These are phyloP conservation scores for Neofusicoccum laricinum DNA, from an alignment of 2,329 filamentous ascomycete genomes.

Conservation along the genomic window DNA sequence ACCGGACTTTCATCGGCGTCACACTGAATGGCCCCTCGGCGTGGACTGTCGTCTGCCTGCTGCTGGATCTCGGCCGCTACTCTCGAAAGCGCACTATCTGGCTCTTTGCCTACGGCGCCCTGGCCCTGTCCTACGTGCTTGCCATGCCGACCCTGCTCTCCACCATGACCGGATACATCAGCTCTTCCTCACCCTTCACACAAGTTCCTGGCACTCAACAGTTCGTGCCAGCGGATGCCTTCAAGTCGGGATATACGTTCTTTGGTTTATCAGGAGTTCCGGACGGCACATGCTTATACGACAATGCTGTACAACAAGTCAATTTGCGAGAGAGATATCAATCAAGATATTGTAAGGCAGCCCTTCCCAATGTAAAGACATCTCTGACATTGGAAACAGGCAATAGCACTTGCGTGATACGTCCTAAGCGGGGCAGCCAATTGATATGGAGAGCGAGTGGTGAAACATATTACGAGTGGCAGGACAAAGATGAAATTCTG, in stretches of 20 bases:
- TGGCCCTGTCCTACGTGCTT: constrained; percentile 30
- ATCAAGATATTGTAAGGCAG: not conserved
- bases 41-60: constrained; percentile 25
- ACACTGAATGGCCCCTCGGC: constrained; percentile 28
- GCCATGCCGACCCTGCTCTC: constrained; percentile 31
- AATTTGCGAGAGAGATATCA: not conserved
- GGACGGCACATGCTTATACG: not conserved
- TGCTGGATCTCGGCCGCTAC: constrained; percentile 25
- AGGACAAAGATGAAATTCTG: no score
- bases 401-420: not conserved
- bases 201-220: not conserved
- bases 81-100: constrained; percentile 24
- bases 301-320: not conserved
- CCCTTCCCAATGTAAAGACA: no score
- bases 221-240: not conserved
- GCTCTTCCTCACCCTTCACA: constrained; percentile 16
- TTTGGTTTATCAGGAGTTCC: not conserved
- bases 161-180: constrained; percentile 40
- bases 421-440: not conserved
- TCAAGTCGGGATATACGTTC: not conserved
- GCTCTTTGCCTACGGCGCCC: constrained; percentile 33
- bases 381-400: not conserved
- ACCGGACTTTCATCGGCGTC: constrained; percentile 33
- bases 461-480: no score
- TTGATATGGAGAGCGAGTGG: not conserved